Evolutionary conservation across 192 early-diverging fungal genomes (phyloP).

Genomic region (Glomus cerebriforme): DNA sequence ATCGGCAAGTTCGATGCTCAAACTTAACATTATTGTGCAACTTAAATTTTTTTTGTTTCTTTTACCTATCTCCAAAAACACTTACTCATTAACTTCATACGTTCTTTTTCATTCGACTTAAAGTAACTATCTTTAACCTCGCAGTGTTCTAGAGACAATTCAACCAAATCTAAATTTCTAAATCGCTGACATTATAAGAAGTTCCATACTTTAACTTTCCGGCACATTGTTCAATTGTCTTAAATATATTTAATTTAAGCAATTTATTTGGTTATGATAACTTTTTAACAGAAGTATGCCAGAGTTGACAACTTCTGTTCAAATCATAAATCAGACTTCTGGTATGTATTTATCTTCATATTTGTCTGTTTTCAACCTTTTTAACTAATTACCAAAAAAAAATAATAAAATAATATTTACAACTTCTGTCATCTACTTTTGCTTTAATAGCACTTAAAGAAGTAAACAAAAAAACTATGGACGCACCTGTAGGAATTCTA

Average conservation of each 20-base stretch:
- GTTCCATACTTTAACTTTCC: background rate
- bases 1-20: too few relatives aligned
- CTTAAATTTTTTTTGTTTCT: background rate
- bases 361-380: background rate
- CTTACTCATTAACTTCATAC: background rate
- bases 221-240: background rate
- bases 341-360: background rate
- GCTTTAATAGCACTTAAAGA: background rate
- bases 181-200: background rate
- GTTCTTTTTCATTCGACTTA: background rate
- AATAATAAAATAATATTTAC: background rate
- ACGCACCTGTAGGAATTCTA: constrained; percentile 3
- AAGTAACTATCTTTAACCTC: background rate
- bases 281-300: background rate
- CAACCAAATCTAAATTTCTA: background rate
- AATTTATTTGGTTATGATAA: background rate
- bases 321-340: background rate
- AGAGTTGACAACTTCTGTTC: background rate
- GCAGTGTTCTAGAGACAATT: background rate
- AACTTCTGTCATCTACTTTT: background rate
- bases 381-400: background rate
- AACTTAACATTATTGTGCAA: too few relatives aligned
- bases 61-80: background rate
- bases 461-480: background rate
- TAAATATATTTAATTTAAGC: background rate